These are phyloP conservation scores for Gossypioides kirkii DNA, from an alignment of 345 rosid genomes.

Conservation along the genomic window DNA sequence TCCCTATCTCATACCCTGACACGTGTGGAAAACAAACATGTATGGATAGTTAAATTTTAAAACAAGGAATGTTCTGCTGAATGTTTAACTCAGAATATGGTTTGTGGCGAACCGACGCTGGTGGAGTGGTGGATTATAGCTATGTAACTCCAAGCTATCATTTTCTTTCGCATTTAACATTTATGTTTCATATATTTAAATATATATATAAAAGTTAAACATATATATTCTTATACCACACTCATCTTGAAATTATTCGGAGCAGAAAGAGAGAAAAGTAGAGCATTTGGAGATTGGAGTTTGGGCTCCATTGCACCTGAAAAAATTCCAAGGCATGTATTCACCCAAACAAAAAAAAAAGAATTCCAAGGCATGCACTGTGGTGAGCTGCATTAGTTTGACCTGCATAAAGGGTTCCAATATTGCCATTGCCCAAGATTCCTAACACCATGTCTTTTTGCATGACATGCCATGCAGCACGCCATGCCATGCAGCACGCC, in stretches of 20 bases:
- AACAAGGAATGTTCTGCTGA: conserved; percentile 29
- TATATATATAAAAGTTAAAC: neutral
- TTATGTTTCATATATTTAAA: neutral
- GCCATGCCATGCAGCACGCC: neutral
- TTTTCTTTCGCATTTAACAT: neutral
- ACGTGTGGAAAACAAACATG: neutral
- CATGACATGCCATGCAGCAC: neutral
- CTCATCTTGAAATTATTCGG: neutral
- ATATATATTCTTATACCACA: neutral
- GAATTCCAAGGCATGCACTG: neutral
- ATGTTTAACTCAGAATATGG: conserved; percentile 19
- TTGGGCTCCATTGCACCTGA: conserved; percentile 6
- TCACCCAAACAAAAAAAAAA: too few species aligned
- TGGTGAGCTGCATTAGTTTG: neutral
- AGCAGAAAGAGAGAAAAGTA: too few species aligned
- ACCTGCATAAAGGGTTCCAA: neutral
- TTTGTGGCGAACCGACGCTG: conserved; percentile 64
- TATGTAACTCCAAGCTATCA: neutral
- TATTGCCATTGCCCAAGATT: neutral
- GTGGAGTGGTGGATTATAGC: neutral
- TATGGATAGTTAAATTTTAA: neutral
- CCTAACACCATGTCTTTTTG: neutral
- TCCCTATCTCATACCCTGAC: neutral
- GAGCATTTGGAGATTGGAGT: neutral
- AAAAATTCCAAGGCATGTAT: neutral